Conservation (phyloP, 768 basidiomycete genomes). For the Tulasnella sp. region DNA sequence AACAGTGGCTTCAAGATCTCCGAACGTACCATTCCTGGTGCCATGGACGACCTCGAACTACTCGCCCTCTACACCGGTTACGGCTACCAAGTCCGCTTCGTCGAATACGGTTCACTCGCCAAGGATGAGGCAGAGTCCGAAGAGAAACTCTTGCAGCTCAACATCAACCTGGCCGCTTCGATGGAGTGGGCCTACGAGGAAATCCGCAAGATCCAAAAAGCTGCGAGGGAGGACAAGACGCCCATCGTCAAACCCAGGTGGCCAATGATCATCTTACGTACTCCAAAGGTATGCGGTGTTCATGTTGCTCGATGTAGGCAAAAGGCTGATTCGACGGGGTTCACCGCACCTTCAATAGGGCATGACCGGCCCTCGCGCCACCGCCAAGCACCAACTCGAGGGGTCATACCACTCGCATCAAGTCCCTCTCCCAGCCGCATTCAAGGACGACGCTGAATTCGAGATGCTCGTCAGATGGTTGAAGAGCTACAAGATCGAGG, state of each 20-base stretch:
- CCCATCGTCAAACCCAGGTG: conserved; percentile 88
- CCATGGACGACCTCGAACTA: conserved; percentile 88
- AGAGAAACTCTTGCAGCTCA: conserved; percentile 49
- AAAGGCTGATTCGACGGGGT: neutral
- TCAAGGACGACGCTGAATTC: conserved; percentile 66
- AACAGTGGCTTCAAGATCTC: conserved; percentile 56
- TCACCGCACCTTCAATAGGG: conserved; percentile 45
- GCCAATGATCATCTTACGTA: conserved; percentile 84
- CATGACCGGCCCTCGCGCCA: conserved; percentile 65
- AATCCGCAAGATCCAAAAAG: conserved; percentile 75
- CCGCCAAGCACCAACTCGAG: conserved; percentile 74
- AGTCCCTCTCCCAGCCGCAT: conserved; percentile 78
- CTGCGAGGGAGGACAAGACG: conserved; percentile 67
- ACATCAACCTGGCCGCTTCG: conserved; percentile 77
- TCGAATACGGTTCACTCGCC: conserved; percentile 53
- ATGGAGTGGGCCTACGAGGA: conserved; percentile 80
- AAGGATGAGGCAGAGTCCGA: conserved; percentile 53
- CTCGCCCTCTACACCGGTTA: conserved; percentile 73
- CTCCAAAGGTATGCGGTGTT: conserved; percentile 67
- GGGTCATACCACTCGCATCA: conserved; percentile 87
- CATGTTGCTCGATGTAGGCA: neutral
- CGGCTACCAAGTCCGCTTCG: conserved; percentile 86
- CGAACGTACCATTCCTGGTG: conserved; percentile 85
- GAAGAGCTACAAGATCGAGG: conserved; percentile 64
- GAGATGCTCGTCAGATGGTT: conserved; percentile 71